A percentile compares a stretch with the other conserved stretches of the same genome.
These are phyloP conservation scores for Pseudotsuga menziesii DNA, from an alignment of 75 land plant genomes.

Conservation along the genomic window DNA sequence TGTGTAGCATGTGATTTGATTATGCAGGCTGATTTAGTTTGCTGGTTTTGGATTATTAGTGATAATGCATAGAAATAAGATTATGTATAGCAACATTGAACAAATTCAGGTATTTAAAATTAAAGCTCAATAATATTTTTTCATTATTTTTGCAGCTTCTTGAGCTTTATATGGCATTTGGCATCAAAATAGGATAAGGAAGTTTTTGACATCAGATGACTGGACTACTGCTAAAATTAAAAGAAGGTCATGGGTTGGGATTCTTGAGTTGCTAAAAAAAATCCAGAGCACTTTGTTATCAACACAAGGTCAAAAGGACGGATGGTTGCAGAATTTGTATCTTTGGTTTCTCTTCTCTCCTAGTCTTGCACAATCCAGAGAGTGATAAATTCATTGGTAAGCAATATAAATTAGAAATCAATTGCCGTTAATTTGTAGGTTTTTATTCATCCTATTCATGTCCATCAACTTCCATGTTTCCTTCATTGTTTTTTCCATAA, in stretches of 20 bases:
- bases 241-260: conserved; percentile 76
- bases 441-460: too few relatives aligned
- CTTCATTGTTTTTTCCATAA: too few relatives aligned
- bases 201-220: conserved; percentile 69
- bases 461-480: too few relatives aligned
- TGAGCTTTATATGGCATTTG: conserved; percentile 57
- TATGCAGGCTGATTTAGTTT: not conserved
- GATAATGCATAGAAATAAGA: too few relatives aligned
- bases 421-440: too few relatives aligned
- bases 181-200: conserved; percentile 74
- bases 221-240: conserved; percentile 43
- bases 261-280: conserved; percentile 67
- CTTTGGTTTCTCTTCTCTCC: conserved; percentile 69
- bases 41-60: too few relatives aligned
- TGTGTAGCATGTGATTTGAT: not conserved
- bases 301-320: conserved; percentile 84
- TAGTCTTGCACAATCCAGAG: conserved; percentile 3
- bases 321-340: conserved; percentile 70
- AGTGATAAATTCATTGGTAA: not conserved
- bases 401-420: too few relatives aligned
- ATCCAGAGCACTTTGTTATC: conserved; percentile 89
- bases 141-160: conserved; percentile 36
- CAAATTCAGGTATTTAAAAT: not conserved
- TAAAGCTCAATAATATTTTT: conserved; percentile 7
- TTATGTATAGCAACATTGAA: not conserved